These are phyloP conservation scores for Coccomyxa sp. DNA, from an alignment of 139 green algal genomes.

Conservation along the genomic window DNA sequence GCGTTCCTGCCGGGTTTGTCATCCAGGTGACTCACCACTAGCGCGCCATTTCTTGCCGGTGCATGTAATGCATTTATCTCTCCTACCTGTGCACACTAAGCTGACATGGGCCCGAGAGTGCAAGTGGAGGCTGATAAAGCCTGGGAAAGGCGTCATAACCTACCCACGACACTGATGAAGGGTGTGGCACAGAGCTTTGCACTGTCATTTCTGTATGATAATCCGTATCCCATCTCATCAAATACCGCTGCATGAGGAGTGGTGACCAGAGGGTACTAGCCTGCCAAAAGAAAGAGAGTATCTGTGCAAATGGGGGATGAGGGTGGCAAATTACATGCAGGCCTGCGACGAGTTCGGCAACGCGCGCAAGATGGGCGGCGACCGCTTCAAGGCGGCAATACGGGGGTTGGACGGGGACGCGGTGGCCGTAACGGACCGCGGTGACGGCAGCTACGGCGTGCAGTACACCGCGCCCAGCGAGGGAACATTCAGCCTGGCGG, in stretches of 20 bases:
- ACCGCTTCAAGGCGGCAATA: slow-evolving; percentile 14
- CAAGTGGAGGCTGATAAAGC: no score
- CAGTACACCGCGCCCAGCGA: slow-evolving; percentile 15
- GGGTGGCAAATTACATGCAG: neutral
- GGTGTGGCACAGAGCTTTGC: no score
- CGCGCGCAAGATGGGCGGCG: slow-evolving; percentile 5
- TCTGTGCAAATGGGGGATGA: no score
- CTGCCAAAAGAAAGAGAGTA: no score
- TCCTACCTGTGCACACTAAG: no score
- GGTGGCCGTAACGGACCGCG: slow-evolving; percentile 14
- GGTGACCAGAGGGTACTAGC: no score
- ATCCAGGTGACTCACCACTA: slow-evolving; percentile 15
- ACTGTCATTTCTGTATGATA: no score
- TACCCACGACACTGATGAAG: no score
- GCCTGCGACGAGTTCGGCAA: slow-evolving; percentile 21
- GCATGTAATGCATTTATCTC: neutral
- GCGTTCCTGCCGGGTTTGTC: slow-evolving; percentile 14
- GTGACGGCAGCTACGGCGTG: slow-evolving; percentile 28
- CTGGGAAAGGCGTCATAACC: no score
- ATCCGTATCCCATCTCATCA: no score
- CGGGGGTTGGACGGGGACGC: slow-evolving; percentile 2
- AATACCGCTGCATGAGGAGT: no score
- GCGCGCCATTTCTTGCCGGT: neutral
- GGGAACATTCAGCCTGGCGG: slow-evolving; percentile 12
- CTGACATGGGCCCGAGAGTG: no score